phyloP scores from a whole-genome alignment of 1,139 yeast genomes.

The Yamadazyma buinensis region DNA sequence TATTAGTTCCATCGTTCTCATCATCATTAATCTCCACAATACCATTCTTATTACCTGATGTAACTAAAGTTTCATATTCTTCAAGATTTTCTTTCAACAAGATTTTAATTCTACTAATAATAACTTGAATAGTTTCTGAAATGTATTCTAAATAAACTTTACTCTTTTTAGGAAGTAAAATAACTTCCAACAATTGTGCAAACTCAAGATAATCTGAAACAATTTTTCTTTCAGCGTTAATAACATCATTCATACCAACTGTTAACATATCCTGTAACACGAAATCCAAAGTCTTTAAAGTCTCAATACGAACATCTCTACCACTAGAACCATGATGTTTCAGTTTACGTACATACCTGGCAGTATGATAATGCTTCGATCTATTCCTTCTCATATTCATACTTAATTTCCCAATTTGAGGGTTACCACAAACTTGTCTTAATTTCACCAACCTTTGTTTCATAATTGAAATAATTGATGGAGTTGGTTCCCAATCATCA shows the following conservation, averaged over 20 bases:
- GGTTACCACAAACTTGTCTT: constrained; percentile 82
- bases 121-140: constrained; percentile 17
- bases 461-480: constrained; percentile 42
- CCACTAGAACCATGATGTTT: neutral
- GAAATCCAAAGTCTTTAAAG: constrained; percentile 60
- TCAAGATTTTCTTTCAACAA: constrained; percentile 5
- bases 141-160: constrained; percentile 7
- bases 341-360: neutral
- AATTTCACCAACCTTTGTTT: constrained; percentile 63
- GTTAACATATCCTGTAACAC: constrained; percentile 63
- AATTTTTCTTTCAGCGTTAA: constrained; percentile 46
- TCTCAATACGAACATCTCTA: constrained; percentile 22
- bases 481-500: constrained; percentile 50
- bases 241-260: constrained; percentile 46
- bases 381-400: constrained; percentile 28
- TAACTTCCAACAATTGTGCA: constrained; percentile 64
- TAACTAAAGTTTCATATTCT: constrained; percentile 2
- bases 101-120: constrained; percentile 9
- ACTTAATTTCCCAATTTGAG: constrained; percentile 54
- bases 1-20: neutral
- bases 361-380: constrained; percentile 13
- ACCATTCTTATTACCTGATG: constrained; percentile 4
- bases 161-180: constrained; percentile 49
- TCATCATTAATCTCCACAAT: constrained; percentile 3
- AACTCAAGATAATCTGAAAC: constrained; percentile 42